These are phyloP conservation scores for Biscogniauxia marginata DNA, from an alignment of 2,329 filamentous ascomycete species.

Conservation along the genomic window DNA sequence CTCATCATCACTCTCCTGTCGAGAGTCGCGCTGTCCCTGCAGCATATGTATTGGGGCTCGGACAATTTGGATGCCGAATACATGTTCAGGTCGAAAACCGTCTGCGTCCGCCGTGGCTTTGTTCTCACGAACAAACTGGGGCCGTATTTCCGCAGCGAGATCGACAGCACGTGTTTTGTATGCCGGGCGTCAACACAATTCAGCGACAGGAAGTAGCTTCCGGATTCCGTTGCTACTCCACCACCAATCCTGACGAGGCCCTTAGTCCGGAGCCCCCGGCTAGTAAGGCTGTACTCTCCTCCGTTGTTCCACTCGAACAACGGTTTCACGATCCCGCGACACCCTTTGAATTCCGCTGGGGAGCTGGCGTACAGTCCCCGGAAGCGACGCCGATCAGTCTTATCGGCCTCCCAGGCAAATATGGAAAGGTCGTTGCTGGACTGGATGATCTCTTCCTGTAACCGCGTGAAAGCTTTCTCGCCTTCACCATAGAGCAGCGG, in stretches of 20 bases:
- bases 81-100: conserved; percentile 22
- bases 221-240: conserved; percentile 10
- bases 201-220: conserved; percentile 25
- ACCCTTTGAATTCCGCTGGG: conserved; percentile 22
- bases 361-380: conserved; percentile 22
- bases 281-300: conserved; percentile 24
- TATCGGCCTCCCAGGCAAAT: conserved; percentile 23
- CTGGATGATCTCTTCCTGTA: conserved; percentile 25
- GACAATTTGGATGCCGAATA: conserved; percentile 18
- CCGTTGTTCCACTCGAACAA: conserved; percentile 23
- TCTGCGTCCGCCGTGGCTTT: conserved; percentile 20
- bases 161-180: conserved; percentile 19
- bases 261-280: conserved; percentile 22
- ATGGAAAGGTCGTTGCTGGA: conserved; percentile 24
- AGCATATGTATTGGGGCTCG: conserved; percentile 24
- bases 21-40: conserved; percentile 15
- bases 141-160: conserved; percentile 25
- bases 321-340: conserved; percentile 21
- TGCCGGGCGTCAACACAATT: conserved; percentile 24
- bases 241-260: conserved; percentile 22
- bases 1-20: conserved; percentile 19
- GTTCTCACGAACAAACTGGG: conserved; percentile 22
- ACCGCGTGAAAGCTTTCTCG: conserved; percentile 21
- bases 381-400: conserved; percentile 15
- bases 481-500: conserved; percentile 28